Base-by-base conservation (phyloP, 2,329 filamentous ascomycete species). In the Hymenoscyphus linearis region DNA sequence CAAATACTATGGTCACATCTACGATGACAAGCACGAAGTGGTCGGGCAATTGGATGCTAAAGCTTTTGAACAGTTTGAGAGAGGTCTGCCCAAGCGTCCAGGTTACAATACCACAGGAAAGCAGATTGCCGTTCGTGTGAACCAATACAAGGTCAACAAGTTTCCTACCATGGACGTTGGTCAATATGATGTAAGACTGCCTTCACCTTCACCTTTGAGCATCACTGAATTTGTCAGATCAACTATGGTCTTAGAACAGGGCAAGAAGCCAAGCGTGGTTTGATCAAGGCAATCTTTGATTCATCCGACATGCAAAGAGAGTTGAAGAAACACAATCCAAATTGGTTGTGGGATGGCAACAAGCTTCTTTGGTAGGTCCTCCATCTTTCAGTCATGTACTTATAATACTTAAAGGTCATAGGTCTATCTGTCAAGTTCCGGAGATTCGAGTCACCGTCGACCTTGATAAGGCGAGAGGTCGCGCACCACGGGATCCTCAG, bases 311-410 rank as follows among this genome's bases (percentile, higher is more conserved):
- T 92, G 6, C 82, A 89, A 72, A 64, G 74, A 0, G 75, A 76
- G 2, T 76, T 93, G 1, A 76, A 78, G 2, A 74, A 47, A 3
- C 40, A 47, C 22, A 22, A 18, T 22, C n/a, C 18, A 12, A 22
- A 58, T 1, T 91, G 88, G 83, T 83, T 97, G 60, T 92, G 85
- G 68, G 92, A 98, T 76, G 90, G 91, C 31, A 87, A 88, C 70
- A 91, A 88, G 74, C 81, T 99, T 54, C 93, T 91, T 16, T 99
- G 95, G 93, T 89, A 78, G 69, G 78, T 74, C 14, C 5, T 18
- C 54, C 18, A 63, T 63, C 34, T 44, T 60, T 40, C 10, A 31
- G 7, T 37, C 14, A 13, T 44, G 25, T 12, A n/a, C 36, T 2
- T 12, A 10, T n/a, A 26, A 27, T 18, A 47, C 53, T 31, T 55